These are phyloP conservation scores for Nemania abortiva DNA, from an alignment of 2,329 filamentous ascomycete species.

Conservation along the genomic window DNA sequence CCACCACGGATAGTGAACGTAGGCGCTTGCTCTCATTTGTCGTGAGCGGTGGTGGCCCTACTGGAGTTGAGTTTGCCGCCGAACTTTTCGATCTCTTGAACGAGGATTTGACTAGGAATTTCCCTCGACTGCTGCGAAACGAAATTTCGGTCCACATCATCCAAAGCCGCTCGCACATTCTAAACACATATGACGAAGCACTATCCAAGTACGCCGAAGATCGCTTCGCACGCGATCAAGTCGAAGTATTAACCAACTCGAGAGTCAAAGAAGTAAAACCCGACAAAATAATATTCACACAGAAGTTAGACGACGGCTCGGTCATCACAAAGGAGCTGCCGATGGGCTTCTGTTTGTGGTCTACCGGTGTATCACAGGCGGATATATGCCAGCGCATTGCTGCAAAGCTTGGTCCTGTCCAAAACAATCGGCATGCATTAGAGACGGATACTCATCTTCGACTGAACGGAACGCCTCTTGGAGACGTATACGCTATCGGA, in stretches of 20 bases:
- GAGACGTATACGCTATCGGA: slow-evolving; percentile 95
- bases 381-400: slow-evolving; percentile 82
- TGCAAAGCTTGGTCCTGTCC: slow-evolving; percentile 77
- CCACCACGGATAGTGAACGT: slow-evolving; percentile 88
- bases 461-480: slow-evolving; percentile 86
- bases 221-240: slow-evolving; percentile 88
- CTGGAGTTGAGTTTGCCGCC: slow-evolving; percentile 96
- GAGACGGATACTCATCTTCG: slow-evolving; percentile 96
- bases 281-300: slow-evolving; percentile 90
- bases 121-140: slow-evolving; percentile 91
- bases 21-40: slow-evolving; percentile 92
- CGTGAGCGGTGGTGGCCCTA: slow-evolving; percentile 94
- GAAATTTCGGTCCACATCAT: slow-evolving; percentile 98
- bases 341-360: slow-evolving; percentile 97
- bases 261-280: slow-evolving; percentile 88
- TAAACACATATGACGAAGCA: slow-evolving; percentile 98
- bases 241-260: slow-evolving; percentile 92
- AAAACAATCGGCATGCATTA: slow-evolving; percentile 90
- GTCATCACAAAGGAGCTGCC: slow-evolving; percentile 91
- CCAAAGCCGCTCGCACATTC: slow-evolving; percentile 91
- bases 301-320: slow-evolving; percentile 79
- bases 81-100: slow-evolving; percentile 97
- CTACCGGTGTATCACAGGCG: slow-evolving; percentile 91
- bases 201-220: slow-evolving; percentile 93
- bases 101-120: slow-evolving; percentile 86